A percentile compares a stretch with the other conserved stretches of the same genome.
These are phyloP conservation scores for Astrothelium macrocarpum DNA, from an alignment of 495 filamentous ascomycete genomes.

Conservation along the genomic window DNA sequence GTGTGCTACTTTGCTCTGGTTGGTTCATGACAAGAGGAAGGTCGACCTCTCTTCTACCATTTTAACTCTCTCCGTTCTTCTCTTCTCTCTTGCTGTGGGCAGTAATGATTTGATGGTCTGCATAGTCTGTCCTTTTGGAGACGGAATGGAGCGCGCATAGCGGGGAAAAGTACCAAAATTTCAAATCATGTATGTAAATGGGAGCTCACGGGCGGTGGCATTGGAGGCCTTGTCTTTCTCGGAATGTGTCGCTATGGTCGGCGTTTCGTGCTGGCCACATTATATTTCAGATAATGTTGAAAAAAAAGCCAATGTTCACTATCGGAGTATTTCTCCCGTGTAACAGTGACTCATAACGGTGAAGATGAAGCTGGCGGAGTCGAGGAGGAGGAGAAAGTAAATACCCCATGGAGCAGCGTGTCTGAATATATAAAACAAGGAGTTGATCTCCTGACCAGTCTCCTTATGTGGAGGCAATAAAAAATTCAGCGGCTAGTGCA, in stretches of 20 bases:
- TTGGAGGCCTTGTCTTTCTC: neutral
- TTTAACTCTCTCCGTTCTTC: neutral
- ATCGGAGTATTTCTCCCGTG: neutral
- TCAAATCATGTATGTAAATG: constrained; percentile 6
- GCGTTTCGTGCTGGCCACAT: constrained; percentile 1
- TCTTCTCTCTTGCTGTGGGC: neutral
- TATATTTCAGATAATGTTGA: constrained; percentile 1
- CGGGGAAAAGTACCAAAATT: neutral
- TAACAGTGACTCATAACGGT: no score
- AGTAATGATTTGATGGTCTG: constrained; percentile 5
- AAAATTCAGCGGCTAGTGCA: neutral
- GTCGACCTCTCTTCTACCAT: neutral
- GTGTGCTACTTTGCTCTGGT: no score
- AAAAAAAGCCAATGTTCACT: constrained; percentile 1
- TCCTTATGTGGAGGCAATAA: neutral
- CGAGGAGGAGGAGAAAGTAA: no score
- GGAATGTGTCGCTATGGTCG: neutral
- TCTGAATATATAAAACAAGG: neutral
- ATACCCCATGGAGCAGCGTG: neutral
- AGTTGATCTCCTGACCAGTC: neutral
- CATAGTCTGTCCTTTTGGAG: constrained; percentile 1
- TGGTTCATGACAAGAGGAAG: neutral
- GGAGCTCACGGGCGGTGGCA: neutral
- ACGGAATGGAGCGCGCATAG: constrained; percentile 3
- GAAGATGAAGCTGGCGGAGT: no score